Conservation (phyloP, 2,329 filamentous ascomycete genomes). For the Exophiala lecanii-corni region DNA sequence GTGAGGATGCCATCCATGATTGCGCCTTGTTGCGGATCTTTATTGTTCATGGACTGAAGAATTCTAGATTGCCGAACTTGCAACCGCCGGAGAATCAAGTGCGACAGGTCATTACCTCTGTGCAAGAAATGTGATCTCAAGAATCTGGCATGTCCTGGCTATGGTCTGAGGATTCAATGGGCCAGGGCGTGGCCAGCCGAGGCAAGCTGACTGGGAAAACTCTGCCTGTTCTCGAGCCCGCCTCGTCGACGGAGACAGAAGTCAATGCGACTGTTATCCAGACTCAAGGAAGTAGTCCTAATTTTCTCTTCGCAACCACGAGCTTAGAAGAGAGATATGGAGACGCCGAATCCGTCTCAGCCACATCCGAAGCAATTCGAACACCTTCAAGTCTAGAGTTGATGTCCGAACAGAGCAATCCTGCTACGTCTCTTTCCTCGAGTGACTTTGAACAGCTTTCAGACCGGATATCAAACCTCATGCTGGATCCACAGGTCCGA, state of each 20-base stretch:
- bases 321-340: conserved; percentile 1
- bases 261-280: not conserved
- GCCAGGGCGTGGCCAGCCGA: conserved; percentile 30
- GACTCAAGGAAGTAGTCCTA: not conserved
- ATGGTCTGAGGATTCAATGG: conserved; percentile 33
- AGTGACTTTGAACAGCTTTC: conserved; percentile 4
- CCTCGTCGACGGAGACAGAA: not conserved
- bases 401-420: conserved; percentile 2
- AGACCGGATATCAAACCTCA: conserved; percentile 7
- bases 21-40: not conserved
- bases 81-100: conserved; percentile 34
- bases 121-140: conserved; percentile 36
- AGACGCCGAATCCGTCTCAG: not conserved
- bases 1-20: conserved; percentile 2
- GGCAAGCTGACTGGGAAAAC: conserved; percentile 17
- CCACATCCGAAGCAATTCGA: conserved; percentile 1
- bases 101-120: conserved; percentile 33
- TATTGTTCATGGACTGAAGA: not conserved
- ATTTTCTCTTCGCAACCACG: not conserved
- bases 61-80: conserved; percentile 33
- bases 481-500: conserved; percentile 10
- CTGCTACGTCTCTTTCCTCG: not conserved
- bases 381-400: not conserved
- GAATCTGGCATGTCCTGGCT: conserved; percentile 33
- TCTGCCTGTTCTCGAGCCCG: conserved; percentile 18